phyloP scores from a whole-genome alignment of 257 asterid genomes.

The Cruciata laevipes region DNA sequence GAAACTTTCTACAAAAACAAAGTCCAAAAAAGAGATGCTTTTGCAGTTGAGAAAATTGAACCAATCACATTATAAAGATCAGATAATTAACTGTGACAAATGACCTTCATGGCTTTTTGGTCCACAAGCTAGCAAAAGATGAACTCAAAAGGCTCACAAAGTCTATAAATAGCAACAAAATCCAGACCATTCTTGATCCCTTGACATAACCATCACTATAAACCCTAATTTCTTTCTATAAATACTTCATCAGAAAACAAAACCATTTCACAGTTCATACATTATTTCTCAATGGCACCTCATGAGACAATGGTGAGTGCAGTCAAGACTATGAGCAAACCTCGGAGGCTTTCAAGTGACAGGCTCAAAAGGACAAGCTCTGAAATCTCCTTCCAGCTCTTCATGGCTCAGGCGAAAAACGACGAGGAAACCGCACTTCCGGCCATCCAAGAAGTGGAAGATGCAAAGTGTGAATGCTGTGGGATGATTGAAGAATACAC shows the following conservation, averaged over 20 bases:
- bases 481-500: constrained; percentile 92
- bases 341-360: constrained; percentile 46
- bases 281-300: constrained; percentile 6
- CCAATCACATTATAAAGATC: constrained; percentile 8
- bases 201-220: not conserved
- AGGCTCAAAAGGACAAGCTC: constrained; percentile 61
- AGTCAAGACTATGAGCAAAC: constrained; percentile 24
- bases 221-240: not conserved
- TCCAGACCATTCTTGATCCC: not conserved
- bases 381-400: constrained; percentile 60
- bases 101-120: constrained; percentile 11
- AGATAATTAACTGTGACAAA: constrained; percentile 9
- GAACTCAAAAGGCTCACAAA: not conserved
- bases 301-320: constrained; percentile 9
- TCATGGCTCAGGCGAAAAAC: not conserved
- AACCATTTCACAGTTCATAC: not conserved
- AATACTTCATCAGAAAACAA: not conserved
- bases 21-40: not conserved
- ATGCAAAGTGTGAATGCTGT: constrained; percentile 93
- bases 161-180: constrained; percentile 14
- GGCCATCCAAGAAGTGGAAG: constrained; percentile 65
- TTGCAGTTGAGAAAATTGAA: constrained; percentile 1
- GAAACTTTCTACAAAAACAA: not conserved
- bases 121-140: constrained; percentile 22
- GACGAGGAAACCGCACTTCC: not conserved